Evolutionary conservation across 75 land plant species (phyloP), one percentile per base, ranked within the genome.

Genomic region (Selaginella moellendorffii): DNA sequence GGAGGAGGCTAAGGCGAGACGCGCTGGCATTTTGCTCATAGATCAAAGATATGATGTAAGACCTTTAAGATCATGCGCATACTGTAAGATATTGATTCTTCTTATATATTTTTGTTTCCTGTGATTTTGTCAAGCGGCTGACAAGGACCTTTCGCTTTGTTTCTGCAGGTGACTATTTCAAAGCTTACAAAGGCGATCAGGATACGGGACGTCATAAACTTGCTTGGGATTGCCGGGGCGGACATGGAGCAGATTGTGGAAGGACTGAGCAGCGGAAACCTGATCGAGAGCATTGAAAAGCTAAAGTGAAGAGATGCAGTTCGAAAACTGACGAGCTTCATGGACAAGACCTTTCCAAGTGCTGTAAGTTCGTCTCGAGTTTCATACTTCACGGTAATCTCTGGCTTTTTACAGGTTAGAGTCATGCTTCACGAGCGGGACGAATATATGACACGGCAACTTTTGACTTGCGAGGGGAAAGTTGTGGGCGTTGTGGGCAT

Each of bases 401-500:
- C 24, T 56, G 14, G 5, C 24, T 24, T 19, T 56, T 42, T 28
- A 54, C 75, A 75, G 77, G 75, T 58, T 1, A 61, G 58, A 54
- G 77, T 71, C 12, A 30, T 75, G 29, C 61, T 75, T 59, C 75
- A 72, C 24, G 64, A 75, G 30, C 54, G 75, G 29, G 77, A 75
- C 52, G 23, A 65, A 52, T 18, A 71, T 9, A 75, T 75, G 77
- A 65, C 63, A 60, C 59, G 64, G 26, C 29, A 51, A 27, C 69
- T 75, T 12, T 52, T 58, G 36, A 52, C 27, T 27, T 75, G 77
- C 59, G 63, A 75, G 59, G 77, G 77, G 17, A 75, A 72, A 42
- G 69, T 75, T 31, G 77, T 75, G 61, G 74, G 75, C 65, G 74
- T 75, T 36, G 77, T 75, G 61, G 77, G 77, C 28, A 75, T 75